Evolutionary conservation across 345 rosid species (phyloP), one percentile per base, ranked within the genome.

Genomic region (Draba incana): DNA sequence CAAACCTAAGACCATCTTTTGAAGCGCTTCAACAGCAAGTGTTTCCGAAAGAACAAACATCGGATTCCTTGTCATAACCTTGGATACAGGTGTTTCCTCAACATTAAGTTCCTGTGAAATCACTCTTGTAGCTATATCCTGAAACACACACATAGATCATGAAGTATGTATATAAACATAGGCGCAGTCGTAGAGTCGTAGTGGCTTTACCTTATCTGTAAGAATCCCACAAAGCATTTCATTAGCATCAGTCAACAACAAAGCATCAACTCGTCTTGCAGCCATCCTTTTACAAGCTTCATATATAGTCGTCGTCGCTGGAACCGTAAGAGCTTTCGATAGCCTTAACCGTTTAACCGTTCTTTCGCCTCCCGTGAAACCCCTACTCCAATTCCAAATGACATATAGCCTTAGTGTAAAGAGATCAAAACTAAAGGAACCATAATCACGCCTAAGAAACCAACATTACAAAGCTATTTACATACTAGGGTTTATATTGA

Each of bases 1-100:
- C 86, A 59, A 76, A 95, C 99, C 98, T 84, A 81, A 86, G 52
- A 95, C 98, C 99, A 95, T 95, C 86, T 95, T 95, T 79, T 92
- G 97, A 20, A 92, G 93, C 58, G 99, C 98, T 81, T 95, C 99
- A 71, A 92, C 94, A 35, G 99, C 98, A 57, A 89, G 96, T 68
- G 99, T 86, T 62, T 92, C 98, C 0, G 98, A 95, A 52, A 95
- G 93, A 68, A 95, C 99, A 69, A 95, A 95, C 64, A 84, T 61
- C 0, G 99, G 99, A 66, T 88, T 92, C 86, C 85, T 83, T 9
- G 99, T 95, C 99, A 95, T 95, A 66, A 95, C 92, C 74, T 86
- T 84, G n/a, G 98, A 95, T 64, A 84, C 92, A 23, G 97, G 91
- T 28, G 98, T 95, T 68, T 95, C 97, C 80, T 82, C 88, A 7